Conservation (phyloP, 257 asterid genomes). For the Nemophila menziesii region DNA sequence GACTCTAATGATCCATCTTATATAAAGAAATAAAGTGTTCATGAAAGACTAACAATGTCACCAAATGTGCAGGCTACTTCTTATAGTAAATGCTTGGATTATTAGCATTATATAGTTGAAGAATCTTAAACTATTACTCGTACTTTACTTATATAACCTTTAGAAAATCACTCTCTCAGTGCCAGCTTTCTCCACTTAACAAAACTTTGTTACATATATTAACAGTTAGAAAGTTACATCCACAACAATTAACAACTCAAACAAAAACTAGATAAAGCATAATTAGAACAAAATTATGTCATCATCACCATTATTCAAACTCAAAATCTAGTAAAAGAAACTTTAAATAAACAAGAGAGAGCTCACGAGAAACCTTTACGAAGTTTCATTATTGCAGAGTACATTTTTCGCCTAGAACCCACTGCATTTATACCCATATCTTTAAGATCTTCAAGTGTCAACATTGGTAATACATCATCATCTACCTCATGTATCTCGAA, state of each 20-base stretch:
- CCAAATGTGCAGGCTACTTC: no score
- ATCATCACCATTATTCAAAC: constrained; percentile 25
- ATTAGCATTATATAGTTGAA: background rate
- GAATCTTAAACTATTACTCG: background rate
- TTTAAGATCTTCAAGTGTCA: constrained; percentile 85
- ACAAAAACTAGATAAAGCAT: constrained; percentile 14
- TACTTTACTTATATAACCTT: background rate
- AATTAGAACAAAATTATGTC: constrained; percentile 20
- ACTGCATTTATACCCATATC: constrained; percentile 92
- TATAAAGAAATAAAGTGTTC: no score
- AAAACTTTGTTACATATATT: constrained; percentile 23
- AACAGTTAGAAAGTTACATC: constrained; percentile 20
- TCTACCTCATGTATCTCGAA: constrained; percentile 89
- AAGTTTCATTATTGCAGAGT: constrained; percentile 51
- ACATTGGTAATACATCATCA: constrained; percentile 69
- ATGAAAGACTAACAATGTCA: no score
- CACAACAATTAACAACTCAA: constrained; percentile 19
- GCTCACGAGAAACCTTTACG: constrained; percentile 57
- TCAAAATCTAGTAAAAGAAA: constrained; percentile 15
- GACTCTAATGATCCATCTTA: no score
- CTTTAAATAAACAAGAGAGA: constrained; percentile 22
- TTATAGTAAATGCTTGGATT: no score
- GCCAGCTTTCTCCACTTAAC: constrained; percentile 14
- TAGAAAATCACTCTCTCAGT: constrained; percentile 13
- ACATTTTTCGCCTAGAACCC: constrained; percentile 83